Evolutionary conservation across 495 filamentous ascomycete genomes (phyloP).

Genomic region (Talaromyces ruber): DNA sequence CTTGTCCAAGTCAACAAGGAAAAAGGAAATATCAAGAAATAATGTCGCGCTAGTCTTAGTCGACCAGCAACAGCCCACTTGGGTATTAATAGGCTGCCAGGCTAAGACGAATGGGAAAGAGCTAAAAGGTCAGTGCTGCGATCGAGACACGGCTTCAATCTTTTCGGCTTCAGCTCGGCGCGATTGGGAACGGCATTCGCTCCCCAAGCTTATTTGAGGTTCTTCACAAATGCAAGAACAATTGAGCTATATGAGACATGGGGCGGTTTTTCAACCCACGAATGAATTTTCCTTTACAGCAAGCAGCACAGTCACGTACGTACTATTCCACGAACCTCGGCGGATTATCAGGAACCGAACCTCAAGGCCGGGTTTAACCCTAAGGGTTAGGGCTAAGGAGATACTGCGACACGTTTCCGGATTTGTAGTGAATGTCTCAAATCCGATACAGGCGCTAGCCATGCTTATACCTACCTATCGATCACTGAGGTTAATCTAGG

Average conservation of each 20-base stretch:
- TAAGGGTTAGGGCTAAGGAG: neutral
- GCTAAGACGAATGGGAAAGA: neutral
- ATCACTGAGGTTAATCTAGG: too few species aligned
- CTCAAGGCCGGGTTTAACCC: too few species aligned
- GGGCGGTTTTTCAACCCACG: too few species aligned
- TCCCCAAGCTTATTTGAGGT: neutral
- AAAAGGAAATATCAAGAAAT: neutral
- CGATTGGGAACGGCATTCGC: neutral
- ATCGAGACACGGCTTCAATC: neutral
- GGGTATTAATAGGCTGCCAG: neutral
- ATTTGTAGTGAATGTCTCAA: neutral
- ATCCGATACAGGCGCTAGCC: neutral
- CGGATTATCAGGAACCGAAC: too few species aligned
- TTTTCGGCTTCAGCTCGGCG: neutral
- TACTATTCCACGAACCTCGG: too few species aligned
- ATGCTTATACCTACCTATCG: too few species aligned
- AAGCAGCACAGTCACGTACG: too few species aligned
- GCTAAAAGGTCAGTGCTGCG: neutral
- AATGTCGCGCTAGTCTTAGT: too few species aligned
- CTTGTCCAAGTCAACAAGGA: neutral
- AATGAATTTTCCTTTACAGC: too few species aligned
- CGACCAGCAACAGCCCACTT: neutral
- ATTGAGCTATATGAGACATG: neutral
- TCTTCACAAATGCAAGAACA: neutral
- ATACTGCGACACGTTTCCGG: too few species aligned